These are phyloP conservation scores for Trichophyton rubrum DNA, from an alignment of 2,329 filamentous ascomycete species.

Conservation along the genomic window DNA sequence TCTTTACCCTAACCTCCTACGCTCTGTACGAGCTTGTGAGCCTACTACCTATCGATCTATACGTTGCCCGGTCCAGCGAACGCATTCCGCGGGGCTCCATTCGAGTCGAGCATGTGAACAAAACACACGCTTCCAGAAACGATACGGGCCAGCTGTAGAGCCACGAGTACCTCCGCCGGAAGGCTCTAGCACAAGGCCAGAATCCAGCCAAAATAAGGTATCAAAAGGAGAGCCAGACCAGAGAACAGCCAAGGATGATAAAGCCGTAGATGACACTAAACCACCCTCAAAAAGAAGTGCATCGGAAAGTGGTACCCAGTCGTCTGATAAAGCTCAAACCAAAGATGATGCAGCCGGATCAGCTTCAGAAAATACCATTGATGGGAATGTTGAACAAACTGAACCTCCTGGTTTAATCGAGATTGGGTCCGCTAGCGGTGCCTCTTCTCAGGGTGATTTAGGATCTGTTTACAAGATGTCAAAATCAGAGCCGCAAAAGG, in stretches of 20 bases:
- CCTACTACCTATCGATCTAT: slow-evolving; percentile 33
- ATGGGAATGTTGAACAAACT: background rate
- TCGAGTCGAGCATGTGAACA: slow-evolving; percentile 22
- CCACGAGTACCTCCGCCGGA: slow-evolving; percentile 29
- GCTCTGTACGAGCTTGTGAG: slow-evolving; percentile 40
- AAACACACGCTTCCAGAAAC: slow-evolving; percentile 32
- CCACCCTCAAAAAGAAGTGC: background rate
- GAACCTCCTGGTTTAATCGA: slow-evolving; percentile 1
- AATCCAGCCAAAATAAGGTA: slow-evolving; percentile 1
- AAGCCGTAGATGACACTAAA: background rate
- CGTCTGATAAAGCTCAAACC: background rate
- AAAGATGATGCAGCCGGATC: background rate
- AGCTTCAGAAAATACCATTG: background rate
- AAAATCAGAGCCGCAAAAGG: background rate
- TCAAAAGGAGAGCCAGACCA: slow-evolving; percentile 4
- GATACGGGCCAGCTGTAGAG: slow-evolving; percentile 36
- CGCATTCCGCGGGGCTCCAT: slow-evolving; percentile 24
- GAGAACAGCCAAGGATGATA: slow-evolving; percentile 11
- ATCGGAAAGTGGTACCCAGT: background rate
- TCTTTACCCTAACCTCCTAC: slow-evolving; percentile 55
- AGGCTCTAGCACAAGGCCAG: slow-evolving; percentile 19
- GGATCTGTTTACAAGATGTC: background rate
- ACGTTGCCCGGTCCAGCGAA: slow-evolving; percentile 20
- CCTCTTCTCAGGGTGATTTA: background rate
- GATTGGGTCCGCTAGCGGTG: background rate